Conservation (phyloP, 2,329 filamentous ascomycete species). For the Ceratocystis eucalypticola region DNA sequence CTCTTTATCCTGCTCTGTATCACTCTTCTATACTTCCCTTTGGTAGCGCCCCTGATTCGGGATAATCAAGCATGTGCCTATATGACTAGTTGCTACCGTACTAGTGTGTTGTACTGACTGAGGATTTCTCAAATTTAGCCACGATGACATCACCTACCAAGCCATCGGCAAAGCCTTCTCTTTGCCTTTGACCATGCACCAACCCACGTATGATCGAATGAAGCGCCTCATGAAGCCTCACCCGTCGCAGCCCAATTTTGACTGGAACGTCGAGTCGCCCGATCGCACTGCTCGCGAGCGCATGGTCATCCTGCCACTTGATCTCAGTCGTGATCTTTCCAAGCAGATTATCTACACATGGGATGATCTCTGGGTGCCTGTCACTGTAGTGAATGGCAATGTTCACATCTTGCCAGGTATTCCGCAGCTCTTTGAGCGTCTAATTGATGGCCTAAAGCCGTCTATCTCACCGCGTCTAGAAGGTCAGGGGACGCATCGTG, state of each 20-base stretch:
- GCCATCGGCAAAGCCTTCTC: conserved; percentile 84
- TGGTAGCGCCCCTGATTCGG: neutral
- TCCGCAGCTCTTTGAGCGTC: conserved; percentile 63
- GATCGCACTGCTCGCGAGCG: conserved; percentile 68
- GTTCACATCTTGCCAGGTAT: conserved; percentile 87
- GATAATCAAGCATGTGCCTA: neutral
- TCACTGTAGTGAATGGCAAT: conserved; percentile 81
- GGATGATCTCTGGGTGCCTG: conserved; percentile 81
- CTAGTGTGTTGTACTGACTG: neutral
- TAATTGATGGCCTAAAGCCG: conserved; percentile 67
- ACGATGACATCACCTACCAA: conserved; percentile 95
- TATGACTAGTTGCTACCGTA: neutral
- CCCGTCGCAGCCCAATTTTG: conserved; percentile 59
- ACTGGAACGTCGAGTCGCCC: conserved; percentile 72
- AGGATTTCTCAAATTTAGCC: conserved; percentile 36
- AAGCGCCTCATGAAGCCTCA: conserved; percentile 63
- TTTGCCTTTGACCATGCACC: conserved; percentile 62
- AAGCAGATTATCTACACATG: conserved; percentile 67
- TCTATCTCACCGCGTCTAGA: conserved; percentile 53
- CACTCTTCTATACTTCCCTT: neutral
- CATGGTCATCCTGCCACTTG: conserved; percentile 79
- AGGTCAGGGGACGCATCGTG: conserved; percentile 60
- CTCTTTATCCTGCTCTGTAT: conserved; percentile 1
- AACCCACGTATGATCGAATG: conserved; percentile 69
- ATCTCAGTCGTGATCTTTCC: conserved; percentile 48